Evolutionary conservation across 768 basidiomycete genomes (phyloP).

Genomic region (Crepidotus variabilis): DNA sequence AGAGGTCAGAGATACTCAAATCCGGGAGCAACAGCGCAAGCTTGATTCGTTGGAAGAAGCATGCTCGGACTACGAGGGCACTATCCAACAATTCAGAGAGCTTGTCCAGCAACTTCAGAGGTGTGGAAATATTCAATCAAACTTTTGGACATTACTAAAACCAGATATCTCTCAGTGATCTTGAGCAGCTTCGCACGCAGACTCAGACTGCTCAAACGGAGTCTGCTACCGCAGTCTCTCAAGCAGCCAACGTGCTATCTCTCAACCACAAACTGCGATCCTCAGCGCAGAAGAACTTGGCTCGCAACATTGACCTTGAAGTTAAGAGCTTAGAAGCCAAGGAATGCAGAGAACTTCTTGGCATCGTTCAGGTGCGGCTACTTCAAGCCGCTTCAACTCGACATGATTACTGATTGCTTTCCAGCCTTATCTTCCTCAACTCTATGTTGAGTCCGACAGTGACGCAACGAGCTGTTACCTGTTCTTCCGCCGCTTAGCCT

Average conservation of each 20-base stretch:
- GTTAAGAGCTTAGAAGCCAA: constrained; percentile 79
- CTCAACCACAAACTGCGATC: constrained; percentile 94
- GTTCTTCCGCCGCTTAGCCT: constrained; percentile 87
- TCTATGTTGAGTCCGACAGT: constrained; percentile 86
- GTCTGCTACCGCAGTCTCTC: constrained; percentile 77
- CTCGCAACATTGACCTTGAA: constrained; percentile 86
- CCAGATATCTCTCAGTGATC: constrained; percentile 53
- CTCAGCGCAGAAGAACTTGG: constrained; percentile 86
- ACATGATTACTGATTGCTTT: constrained; percentile 1
- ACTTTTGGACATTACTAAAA: not conserved
- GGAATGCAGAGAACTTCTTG: constrained; percentile 76
- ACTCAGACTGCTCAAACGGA: constrained; percentile 83
- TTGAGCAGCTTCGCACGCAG: constrained; percentile 78
- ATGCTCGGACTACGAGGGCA: constrained; percentile 81
- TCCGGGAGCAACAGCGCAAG: constrained; percentile 64
- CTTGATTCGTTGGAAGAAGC: constrained; percentile 71
- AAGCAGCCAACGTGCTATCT: constrained; percentile 91
- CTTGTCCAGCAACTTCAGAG: constrained; percentile 80
- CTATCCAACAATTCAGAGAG: constrained; percentile 91
- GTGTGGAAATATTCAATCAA: constrained; percentile 35
- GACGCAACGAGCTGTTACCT: constrained; percentile 88
- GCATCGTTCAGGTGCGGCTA: constrained; percentile 70
- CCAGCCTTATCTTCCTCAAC: constrained; percentile 86
- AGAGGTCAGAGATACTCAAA: constrained; percentile 69
- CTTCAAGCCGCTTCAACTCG: constrained; percentile 1